phyloP scores from a whole-genome alignment of 495 filamentous ascomycete genomes.

The Aspergillus diversus region DNA sequence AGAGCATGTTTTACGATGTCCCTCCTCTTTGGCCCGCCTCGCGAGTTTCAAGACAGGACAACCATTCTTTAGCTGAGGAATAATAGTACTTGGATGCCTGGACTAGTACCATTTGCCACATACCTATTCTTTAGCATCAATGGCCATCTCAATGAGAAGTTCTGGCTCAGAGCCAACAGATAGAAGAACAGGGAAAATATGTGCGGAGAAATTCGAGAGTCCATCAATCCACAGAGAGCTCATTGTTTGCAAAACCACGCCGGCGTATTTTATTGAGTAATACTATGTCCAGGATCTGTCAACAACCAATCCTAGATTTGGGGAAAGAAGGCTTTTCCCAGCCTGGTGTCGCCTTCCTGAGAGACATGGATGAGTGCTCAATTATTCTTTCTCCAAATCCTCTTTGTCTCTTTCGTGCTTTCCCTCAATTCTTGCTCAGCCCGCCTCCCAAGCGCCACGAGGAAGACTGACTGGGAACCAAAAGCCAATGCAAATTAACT shows the following conservation, averaged over 20 bases:
- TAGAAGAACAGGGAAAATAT: no score
- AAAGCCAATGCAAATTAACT: conserved; percentile 1
- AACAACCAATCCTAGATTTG: not conserved
- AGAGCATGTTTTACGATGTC: not conserved
- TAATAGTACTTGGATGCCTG: not conserved
- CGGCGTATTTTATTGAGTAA: not conserved
- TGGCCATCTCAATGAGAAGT: no score
- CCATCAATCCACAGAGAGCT: no score
- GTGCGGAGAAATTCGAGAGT: no score
- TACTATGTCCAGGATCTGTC: not conserved
- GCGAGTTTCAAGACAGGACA: not conserved
- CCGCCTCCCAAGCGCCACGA: conserved; percentile 5
- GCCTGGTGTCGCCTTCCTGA: not conserved
- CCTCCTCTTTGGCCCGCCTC: not conserved
- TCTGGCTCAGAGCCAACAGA: no score
- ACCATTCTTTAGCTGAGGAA: not conserved
- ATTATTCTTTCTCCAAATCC: not conserved
- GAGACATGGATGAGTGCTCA: not conserved
- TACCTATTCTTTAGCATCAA: no score
- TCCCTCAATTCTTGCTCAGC: not conserved
- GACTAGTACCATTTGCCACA: no score
- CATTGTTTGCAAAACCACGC: not conserved
- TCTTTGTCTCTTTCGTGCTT: not conserved
- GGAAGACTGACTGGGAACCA: not conserved
- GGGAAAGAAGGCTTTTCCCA: not conserved